Conservation (phyloP, 169 alveolate species). For the Miamiensis avidus region DNA sequence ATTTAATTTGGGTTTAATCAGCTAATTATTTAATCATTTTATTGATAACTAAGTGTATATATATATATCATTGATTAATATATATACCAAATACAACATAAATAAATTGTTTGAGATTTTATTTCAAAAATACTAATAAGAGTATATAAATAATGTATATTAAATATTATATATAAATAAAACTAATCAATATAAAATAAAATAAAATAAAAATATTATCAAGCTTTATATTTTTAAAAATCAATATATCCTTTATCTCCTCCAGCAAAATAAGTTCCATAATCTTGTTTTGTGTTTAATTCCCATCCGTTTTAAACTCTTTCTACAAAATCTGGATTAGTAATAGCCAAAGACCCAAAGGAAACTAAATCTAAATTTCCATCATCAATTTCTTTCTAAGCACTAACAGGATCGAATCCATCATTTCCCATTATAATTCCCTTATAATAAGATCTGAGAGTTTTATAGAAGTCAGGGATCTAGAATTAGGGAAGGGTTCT, state of each 20-base stretch:
- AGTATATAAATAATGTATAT: no score
- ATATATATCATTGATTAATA: no score
- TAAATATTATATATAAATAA: no score
- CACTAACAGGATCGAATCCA: constrained; percentile 10
- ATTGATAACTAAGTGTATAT: no score
- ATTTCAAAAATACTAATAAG: no score
- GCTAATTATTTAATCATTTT: no score
- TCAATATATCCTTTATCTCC: constrained; percentile 35
- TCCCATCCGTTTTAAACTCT: constrained; percentile 34
- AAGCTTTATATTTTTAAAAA: constrained; percentile 1
- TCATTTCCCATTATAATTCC: constrained; percentile 26
- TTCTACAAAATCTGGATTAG: constrained; percentile 34
- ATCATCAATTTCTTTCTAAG: not conserved
- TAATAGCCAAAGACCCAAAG: no score
- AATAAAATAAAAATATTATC: no score
- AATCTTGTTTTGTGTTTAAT: constrained; percentile 24
- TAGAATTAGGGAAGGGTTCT: constrained; percentile 22
- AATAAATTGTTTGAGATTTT: no score
- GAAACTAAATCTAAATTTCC: not conserved
- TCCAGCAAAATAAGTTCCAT: constrained; percentile 22
- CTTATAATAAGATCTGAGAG: constrained; percentile 34
- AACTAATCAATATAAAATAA: no score
- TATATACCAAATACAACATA: no score
- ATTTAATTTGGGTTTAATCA: no score
- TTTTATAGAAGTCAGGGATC: constrained; percentile 17